A percentile compares a stretch with the other conserved stretches of the same genome.
Conservation (phyloP, 2,329 filamentous ascomycete species). For the Aspergillus sp. region DNA sequence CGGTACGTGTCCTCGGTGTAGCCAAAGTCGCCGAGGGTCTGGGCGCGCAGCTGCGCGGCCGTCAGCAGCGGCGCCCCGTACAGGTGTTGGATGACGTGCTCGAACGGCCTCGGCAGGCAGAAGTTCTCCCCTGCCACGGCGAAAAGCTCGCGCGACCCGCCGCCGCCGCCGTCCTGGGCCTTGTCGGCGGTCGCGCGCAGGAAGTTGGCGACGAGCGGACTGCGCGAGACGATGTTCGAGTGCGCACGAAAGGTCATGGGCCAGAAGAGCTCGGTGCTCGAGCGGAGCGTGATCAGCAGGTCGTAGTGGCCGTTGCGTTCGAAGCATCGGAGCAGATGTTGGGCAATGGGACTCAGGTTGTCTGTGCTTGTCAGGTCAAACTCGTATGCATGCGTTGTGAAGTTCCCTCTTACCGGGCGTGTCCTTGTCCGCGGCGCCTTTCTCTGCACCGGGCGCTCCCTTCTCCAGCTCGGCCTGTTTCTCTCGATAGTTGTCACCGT, state of each 20-base stretch:
- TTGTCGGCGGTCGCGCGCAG: slow-evolving; percentile 8
- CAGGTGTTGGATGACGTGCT: slow-evolving; percentile 24
- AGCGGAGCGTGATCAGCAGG: slow-evolving; percentile 20
- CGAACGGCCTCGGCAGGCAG: slow-evolving; percentile 22
- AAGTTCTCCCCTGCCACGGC: slow-evolving; percentile 22
- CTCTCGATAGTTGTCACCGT: not conserved
- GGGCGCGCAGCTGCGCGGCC: slow-evolving; percentile 11
- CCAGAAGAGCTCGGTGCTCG: slow-evolving; percentile 14
- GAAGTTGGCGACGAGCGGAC: slow-evolving; percentile 19
- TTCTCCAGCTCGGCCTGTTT: not conserved
- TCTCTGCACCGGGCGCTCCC: not conserved
- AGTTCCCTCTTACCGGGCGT: not conserved
- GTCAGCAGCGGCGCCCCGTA: slow-evolving; percentile 26
- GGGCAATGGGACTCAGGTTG: slow-evolving; percentile 1
- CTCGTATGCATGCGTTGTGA: not conserved
- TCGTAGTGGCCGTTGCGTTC: slow-evolving; percentile 19
- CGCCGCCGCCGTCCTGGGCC: not conserved
- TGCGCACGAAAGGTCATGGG: slow-evolving; percentile 20
- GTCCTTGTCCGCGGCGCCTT: not conserved
- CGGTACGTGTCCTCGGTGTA: slow-evolving; percentile 9
- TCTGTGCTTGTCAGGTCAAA: not conserved
- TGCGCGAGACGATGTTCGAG: slow-evolving; percentile 23
- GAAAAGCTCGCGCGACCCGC: slow-evolving; percentile 10
- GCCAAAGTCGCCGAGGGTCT: slow-evolving; percentile 14
- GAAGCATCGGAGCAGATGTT: slow-evolving; percentile 15